Conservation (phyloP, 2,329 filamentous ascomycete species). For the Karstenula rhodostoma region DNA sequence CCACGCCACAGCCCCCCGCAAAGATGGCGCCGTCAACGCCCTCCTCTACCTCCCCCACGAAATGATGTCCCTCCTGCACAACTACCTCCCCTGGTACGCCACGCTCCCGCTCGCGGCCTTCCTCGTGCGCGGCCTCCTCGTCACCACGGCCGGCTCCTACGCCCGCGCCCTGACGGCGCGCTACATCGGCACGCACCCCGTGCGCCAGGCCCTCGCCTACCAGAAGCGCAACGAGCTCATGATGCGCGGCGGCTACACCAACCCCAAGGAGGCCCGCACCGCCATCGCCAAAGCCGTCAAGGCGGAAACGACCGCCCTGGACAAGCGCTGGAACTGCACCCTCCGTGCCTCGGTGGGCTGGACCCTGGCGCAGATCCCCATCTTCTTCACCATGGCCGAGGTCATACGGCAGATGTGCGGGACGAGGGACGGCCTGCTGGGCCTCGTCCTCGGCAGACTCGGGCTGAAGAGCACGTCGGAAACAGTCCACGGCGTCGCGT, state of each 20-base stretch:
- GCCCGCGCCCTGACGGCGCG: constrained; percentile 50
- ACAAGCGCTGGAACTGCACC: constrained; percentile 41
- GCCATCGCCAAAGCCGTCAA: constrained; percentile 26
- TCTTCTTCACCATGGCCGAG: constrained; percentile 50
- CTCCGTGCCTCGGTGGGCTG: constrained; percentile 35
- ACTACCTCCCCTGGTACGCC: constrained; percentile 62
- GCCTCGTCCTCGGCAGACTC: constrained; percentile 27
- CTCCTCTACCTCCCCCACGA: constrained; percentile 55
- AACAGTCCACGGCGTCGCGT: constrained; percentile 17
- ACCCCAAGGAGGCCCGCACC: constrained; percentile 25
- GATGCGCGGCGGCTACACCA: constrained; percentile 30
- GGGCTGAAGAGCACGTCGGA: constrained; percentile 10
- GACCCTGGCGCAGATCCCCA: constrained; percentile 44
- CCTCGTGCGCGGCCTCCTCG: constrained; percentile 57
- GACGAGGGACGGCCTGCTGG: constrained; percentile 39
- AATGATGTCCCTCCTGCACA: constrained; percentile 62
- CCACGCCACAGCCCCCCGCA: constrained; percentile 56
- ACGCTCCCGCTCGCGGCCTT: constrained; percentile 65
- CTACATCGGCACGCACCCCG: constrained; percentile 55
- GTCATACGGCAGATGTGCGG: constrained; percentile 46
- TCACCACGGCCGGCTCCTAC: constrained; percentile 57
- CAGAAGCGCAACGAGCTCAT: constrained; percentile 34
- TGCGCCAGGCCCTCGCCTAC: constrained; percentile 40
- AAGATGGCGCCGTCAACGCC: constrained; percentile 52
- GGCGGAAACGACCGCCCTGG: constrained; percentile 33